phyloP scores from a whole-genome alignment of 768 basidiomycete species.

The Kwoniella mangroviensis region DNA sequence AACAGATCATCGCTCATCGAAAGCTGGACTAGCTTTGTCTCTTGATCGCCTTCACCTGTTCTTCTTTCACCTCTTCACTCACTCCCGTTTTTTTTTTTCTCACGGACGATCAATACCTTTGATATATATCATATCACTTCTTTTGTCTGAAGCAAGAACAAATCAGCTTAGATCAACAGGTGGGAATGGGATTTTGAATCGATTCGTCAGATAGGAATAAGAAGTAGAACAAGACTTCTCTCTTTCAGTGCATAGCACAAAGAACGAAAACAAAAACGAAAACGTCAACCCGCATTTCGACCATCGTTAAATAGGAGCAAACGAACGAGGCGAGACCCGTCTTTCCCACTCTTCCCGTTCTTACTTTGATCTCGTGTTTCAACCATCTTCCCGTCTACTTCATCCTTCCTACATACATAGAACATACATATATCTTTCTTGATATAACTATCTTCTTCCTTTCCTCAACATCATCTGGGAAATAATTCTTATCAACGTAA shows the following conservation, averaged over 20 bases:
- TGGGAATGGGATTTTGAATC: background rate
- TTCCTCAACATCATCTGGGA: background rate
- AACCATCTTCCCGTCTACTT: background rate
- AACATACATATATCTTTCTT: too few species aligned
- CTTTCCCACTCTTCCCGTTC: background rate
- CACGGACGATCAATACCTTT: constrained; percentile 7
- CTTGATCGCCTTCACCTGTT: background rate
- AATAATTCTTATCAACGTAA: constrained; percentile 5
- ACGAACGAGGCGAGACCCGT: too few species aligned
- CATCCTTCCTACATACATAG: too few species aligned
- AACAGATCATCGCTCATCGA: background rate
- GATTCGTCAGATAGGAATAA: background rate
- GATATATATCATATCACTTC: background rate
- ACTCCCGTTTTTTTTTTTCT: background rate
- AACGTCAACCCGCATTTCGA: too few species aligned
- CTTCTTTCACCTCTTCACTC: too few species aligned
- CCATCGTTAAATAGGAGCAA: too few species aligned
- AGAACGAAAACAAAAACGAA: too few species aligned
- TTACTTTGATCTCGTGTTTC: too few species aligned
- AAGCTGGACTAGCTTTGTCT: background rate
- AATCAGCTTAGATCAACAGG: background rate
- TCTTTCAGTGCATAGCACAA: background rate
- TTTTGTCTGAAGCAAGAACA: background rate
- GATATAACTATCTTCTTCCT: background rate
- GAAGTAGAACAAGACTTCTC: background rate